Conservation (phyloP, 352 stramenopile genomes). For the Phytopythium mirpurense region DNA sequence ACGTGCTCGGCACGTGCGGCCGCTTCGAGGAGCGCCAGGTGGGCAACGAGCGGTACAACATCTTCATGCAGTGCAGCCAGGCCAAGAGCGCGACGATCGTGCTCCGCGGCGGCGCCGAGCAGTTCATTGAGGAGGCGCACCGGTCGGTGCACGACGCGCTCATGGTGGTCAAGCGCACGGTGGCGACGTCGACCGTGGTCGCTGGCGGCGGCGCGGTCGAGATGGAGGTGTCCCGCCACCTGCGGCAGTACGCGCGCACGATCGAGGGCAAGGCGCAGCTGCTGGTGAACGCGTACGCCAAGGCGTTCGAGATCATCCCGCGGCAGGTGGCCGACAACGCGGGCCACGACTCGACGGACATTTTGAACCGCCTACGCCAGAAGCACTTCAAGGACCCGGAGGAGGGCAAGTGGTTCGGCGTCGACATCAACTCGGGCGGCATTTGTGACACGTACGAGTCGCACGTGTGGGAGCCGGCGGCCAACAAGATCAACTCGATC, state of each 20-base stretch:
- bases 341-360: conserved; percentile 98
- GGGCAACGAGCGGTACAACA: conserved; percentile 97
- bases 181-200: conserved; percentile 89
- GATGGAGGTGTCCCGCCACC: conserved; percentile 90
- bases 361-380: conserved; percentile 95
- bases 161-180: conserved; percentile 98
- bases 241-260: conserved; percentile 90
- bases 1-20: conserved; percentile 93
- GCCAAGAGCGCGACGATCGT: conserved; percentile 97
- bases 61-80: conserved; percentile 96
- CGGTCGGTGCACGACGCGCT: conserved; percentile 97
- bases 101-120: conserved; percentile 94
- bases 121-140: conserved; percentile 99
- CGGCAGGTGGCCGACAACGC: conserved; percentile 97
- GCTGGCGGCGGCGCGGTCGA: conserved; percentile 90
- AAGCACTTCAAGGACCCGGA: conserved; percentile 94
- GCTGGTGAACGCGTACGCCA: conserved; percentile 94
- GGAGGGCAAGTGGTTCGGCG: conserved; percentile 95
- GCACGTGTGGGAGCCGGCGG: conserved; percentile 98
- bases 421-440: conserved; percentile 96
- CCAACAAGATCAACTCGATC: conserved; percentile 98
- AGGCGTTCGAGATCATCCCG: conserved; percentile 98
- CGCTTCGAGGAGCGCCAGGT: conserved; percentile 97
- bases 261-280: conserved; percentile 98
- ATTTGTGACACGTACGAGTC: conserved; percentile 98